phyloP scores from a whole-genome alignment of 2,329 filamentous ascomycete genomes.

The Colletotrichum chrysophilum region DNA sequence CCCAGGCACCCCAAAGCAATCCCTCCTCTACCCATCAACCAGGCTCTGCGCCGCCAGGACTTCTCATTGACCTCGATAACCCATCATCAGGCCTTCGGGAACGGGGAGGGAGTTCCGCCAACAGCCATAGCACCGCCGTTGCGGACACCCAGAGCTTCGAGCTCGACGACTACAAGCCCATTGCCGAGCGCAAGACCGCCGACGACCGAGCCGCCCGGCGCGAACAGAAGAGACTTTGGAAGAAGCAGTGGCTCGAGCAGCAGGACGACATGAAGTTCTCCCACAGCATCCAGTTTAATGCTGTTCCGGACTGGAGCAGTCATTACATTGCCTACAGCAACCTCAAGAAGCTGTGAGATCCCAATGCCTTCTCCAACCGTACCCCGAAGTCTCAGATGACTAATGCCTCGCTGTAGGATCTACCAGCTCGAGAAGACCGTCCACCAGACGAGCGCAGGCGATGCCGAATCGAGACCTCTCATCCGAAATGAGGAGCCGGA shows the following conservation, averaged over 20 bases:
- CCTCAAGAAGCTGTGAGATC: constrained; percentile 90
- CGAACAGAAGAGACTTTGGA: constrained; percentile 59
- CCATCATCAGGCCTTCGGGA: constrained; percentile 17
- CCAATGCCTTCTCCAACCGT: neutral
- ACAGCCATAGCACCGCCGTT: neutral
- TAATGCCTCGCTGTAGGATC: constrained; percentile 63
- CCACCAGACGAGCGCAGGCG: constrained; percentile 66
- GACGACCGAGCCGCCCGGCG: constrained; percentile 37
- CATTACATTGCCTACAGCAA: constrained; percentile 99
- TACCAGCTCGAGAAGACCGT: constrained; percentile 91
- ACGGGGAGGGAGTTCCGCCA: constrained; percentile 23
- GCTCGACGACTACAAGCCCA: constrained; percentile 44
- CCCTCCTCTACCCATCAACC: constrained; percentile 24
- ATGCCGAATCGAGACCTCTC: constrained; percentile 86
- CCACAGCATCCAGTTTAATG: constrained; percentile 99
- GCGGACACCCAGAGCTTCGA: constrained; percentile 36
- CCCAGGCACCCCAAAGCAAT: constrained; percentile 5
- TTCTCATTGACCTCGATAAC: constrained; percentile 15
- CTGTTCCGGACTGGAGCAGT: constrained; percentile 98
- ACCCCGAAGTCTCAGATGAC: neutral
- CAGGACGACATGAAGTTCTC: constrained; percentile 99
- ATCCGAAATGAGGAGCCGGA: constrained; percentile 79
- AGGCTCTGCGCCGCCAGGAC: constrained; percentile 15
- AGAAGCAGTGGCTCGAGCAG: constrained; percentile 73
- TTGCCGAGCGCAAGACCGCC: constrained; percentile 31